Evolutionary conservation across 1,284 basidiomycete genomes (phyloP), one percentile per base, ranked within the genome.

Genomic region (Phaffia rhodozyma): DNA sequence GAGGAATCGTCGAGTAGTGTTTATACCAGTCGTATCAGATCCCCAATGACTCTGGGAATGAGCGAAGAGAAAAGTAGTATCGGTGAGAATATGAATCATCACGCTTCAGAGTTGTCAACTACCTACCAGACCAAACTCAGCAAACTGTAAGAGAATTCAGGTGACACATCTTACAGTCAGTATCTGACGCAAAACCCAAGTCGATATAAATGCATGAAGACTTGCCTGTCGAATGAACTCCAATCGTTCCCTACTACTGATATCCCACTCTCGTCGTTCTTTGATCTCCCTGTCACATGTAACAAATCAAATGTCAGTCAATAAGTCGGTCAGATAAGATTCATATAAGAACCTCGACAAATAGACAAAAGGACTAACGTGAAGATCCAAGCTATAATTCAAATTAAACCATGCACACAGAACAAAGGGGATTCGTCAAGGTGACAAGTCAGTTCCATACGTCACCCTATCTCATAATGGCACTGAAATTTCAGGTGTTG

Each of bases 261-360:
- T 97, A 72, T 97, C 93, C 93, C 93, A 97, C 71, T 94, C 91
- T 57, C 89, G 76, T 38, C 79, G 80, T 72, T 97, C 93, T 72
- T 92, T 88, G 73, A 97, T 85, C 76, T 98, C 94, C 1, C 92
- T 97, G 54, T 20, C 16, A 43, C 13, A 43, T 2, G 16, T 43
- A 43, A 7, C 13, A 43, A 43, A 16, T 2, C 38, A 16, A 11
- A 43, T 7, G 2, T 54, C 6, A 25, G 59, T 11, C 16, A n/a
- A 9, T 2, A 21, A 29, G 27, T 18, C 25, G 29, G 5, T 29
- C 1, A 50, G 52, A 21, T 7, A 21, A 3, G 47, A 27, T 5
- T n/a, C 18, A 23, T 7, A 47, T 7, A 16, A 47, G 47, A 25
- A 54, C 13, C 21, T 38, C 7, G 23, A 34, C 4, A 21, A 57